A percentile compares a stretch with the other conserved stretches of the same genome.
phyloP scores from a whole-genome alignment of 1,284 basidiomycete species.

The Ganoderma boninense region DNA sequence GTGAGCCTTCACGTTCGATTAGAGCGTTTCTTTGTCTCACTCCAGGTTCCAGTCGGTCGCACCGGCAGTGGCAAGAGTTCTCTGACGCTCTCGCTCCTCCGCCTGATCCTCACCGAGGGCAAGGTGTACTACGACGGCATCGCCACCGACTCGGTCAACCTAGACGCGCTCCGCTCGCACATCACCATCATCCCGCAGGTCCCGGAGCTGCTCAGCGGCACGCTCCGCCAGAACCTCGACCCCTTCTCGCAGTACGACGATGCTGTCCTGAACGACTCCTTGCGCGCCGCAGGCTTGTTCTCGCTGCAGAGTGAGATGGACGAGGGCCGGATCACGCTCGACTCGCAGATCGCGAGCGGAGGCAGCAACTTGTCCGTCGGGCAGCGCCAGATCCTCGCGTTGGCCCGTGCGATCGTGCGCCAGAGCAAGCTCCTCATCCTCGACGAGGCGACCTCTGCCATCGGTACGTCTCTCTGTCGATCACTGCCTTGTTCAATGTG shows the following conservation, averaged over 20 bases:
- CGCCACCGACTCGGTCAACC: slow-evolving; percentile 56
- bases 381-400: slow-evolving; percentile 51
- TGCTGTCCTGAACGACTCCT: slow-evolving; percentile 43
- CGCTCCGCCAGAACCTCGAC: slow-evolving; percentile 47
- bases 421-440: slow-evolving; percentile 45
- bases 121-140: slow-evolving; percentile 47
- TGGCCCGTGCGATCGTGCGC: slow-evolving; percentile 46
- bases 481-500: not conserved
- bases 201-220: slow-evolving; percentile 49
- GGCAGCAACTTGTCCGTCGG: slow-evolving; percentile 48
- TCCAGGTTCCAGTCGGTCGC: slow-evolving; percentile 56
- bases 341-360: slow-evolving; percentile 43
- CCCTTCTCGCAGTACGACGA: slow-evolving; percentile 64
- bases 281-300: slow-evolving; percentile 43
- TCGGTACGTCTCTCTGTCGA: slow-evolving; percentile 45
- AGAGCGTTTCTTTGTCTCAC: not conserved
- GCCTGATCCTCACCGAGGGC: slow-evolving; percentile 58
- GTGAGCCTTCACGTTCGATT: slow-evolving; percentile 55
- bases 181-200: slow-evolving; percentile 59
- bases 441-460: slow-evolving; percentile 60
- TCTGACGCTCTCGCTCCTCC: slow-evolving; percentile 50
- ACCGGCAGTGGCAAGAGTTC: slow-evolving; percentile 63
- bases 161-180: slow-evolving; percentile 59
- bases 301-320: slow-evolving; percentile 39
- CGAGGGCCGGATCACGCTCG: slow-evolving; percentile 43